Evolutionary conservation across 139 green algal genomes (phyloP), one percentile per base, ranked within the genome.

Genomic region (Coccomyxa sp.): DNA sequence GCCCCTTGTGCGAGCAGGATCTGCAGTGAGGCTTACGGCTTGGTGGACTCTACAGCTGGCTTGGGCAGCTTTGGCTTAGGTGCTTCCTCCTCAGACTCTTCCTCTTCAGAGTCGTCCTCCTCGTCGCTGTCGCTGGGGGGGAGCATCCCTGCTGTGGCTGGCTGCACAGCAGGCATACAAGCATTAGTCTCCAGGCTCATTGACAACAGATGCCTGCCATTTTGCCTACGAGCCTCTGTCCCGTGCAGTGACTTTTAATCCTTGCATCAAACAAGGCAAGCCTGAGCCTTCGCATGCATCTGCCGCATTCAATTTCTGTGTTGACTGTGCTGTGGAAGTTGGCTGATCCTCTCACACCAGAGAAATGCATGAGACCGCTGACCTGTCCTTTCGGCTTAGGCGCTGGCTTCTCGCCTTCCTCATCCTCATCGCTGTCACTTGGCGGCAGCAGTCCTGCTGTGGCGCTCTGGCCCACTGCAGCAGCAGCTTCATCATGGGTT

Each of bases 391-490:
- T 74, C 41, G 77, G 76, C 12, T 76, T 76, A 16, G 73, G 33
- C n/a, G 78, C 78, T 54, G 78, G 50, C 12, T 55, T 50, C 16
- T 64, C n/a, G 64, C 81, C 78, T 38, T 83, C 86, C 33, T 88
- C 89, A 18, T 90, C 88, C 2, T 86, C 81, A 8, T 93, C 90
- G 34, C 85, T 91, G 64, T 91, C 86, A 55, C 87, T 93, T 0
- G 91, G 91, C 8, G 91, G 91, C 71, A 95, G 69, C 90, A 95
- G 89, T 58, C 91, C 91, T 22, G 87, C 91, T 6, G 75, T 95
- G 27, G 86, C 76, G 12, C 75, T 76, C 82, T 95, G 91, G 6
- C 68, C 83, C 27, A 76, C 82, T 88, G 69, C 75, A 50, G 35
- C 54, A 85, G 39, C 2, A 35, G 14, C 33, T 14, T 37, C 33